A percentile compares a stretch with the other conserved stretches of the same genome.
Evolutionary conservation across 169 alveolate species (phyloP).

Genomic region (Ichthyophthirius multifiliis): DNA sequence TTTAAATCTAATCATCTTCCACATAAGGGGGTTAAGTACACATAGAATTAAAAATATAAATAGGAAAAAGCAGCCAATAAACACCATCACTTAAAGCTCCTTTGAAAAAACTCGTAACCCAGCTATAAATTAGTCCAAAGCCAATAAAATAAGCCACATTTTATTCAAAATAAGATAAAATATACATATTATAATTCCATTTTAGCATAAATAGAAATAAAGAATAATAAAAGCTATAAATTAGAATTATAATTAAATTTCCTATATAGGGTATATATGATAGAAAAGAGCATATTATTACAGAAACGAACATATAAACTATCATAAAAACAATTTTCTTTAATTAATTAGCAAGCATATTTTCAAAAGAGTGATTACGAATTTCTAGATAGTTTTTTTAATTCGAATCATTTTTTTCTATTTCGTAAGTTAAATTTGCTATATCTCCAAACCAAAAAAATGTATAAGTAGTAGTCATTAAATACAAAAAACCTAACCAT

Average conservation of each 20-base stretch:
- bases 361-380: neutral
- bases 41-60: neutral
- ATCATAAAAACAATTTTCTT: slow-evolving; percentile 2
- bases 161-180: neutral
- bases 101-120: neutral
- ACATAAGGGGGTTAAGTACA: neutral
- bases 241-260: neutral
- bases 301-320: neutral
- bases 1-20: neutral
- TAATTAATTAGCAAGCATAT: neutral
- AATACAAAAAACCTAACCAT: neutral
- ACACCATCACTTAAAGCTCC: neutral
- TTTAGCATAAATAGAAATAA: neutral
- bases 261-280: neutral
- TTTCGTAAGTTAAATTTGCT: neutral
- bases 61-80: neutral
- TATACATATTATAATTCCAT: slow-evolving; percentile 1
- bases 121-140: neutral
- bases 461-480: neutral
- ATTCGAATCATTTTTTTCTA: neutral
- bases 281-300: neutral
- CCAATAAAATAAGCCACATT: neutral
- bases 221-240: neutral
- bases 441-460: slow-evolving; percentile 10
- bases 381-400: neutral